Evolutionary conservation across 768 basidiomycete species (phyloP), one percentile per base, ranked within the genome.

Genomic region (Mycena rosella): DNA sequence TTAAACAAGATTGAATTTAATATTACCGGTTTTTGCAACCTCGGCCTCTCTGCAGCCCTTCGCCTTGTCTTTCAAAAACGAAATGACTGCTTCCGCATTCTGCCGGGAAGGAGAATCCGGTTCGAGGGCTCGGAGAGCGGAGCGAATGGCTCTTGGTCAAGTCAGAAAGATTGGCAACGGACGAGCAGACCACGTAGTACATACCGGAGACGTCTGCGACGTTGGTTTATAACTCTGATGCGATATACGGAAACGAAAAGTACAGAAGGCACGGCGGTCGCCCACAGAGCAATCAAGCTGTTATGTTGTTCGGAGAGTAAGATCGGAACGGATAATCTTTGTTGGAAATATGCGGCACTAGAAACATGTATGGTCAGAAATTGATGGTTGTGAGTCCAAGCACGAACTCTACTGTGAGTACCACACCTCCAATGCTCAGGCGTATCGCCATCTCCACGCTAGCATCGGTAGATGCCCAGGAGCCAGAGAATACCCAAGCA

Each of bases 11-110:
- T 73, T 60, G 65, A 51, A 63, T 32, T 26, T 11, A 18, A 63
- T 36, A 20, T 59, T 76, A 91, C 94, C 94, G 82, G 88, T 87
- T 78, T 85, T 88, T 26, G 84, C 83, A 68, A 83, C 85, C 78
- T 96, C 94, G 27, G 84, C 78, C 38, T 88, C 84, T 67, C 83
- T 84, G 73, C 89, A 90, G 72, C 87, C 87, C 74, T 83, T 83
- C 17, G 92, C 92, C 18, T 86, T 83, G 63, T 94, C 91, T 69
- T 85, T 85, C 72, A 97, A 85, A 49, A 96, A 78, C 59, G 78
- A 79, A 65, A 84, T 78, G 9, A 89, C 89, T 10, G 91, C 87
- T 68, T 89, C 86, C 52, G 88, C 87, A 76, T 93, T 88, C 73
- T 85, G 84, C 73, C 85, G 83, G 70, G 87, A 79, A 73, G 88